These are phyloP conservation scores for Vigna radiata DNA, from an alignment of 306 rosid genomes.

Conservation along the genomic window DNA sequence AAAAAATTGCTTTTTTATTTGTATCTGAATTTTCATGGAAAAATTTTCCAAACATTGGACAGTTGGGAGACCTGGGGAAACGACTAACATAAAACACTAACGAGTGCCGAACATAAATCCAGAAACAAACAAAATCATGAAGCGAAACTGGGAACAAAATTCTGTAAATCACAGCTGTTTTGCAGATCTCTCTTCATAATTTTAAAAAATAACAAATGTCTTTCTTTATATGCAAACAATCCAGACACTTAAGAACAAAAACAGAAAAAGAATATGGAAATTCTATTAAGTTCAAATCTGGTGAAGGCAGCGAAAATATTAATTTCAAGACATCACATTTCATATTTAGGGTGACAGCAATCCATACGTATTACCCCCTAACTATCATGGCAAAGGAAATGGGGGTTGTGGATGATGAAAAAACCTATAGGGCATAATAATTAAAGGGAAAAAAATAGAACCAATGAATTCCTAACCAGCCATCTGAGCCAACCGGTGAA, in stretches of 20 bases:
- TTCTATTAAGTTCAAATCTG: constrained; percentile 33
- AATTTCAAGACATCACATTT: constrained; percentile 47
- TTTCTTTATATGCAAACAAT: constrained; percentile 34
- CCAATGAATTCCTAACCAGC: constrained; percentile 65
- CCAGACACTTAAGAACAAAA: constrained; percentile 15
- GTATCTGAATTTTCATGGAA: no score
- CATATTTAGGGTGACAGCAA: constrained; percentile 37
- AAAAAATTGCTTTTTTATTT: no score
- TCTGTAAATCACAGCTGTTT: neutral
- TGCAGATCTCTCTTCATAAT: neutral
- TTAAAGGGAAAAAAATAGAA: constrained; percentile 1
- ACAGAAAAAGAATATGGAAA: constrained; percentile 39
- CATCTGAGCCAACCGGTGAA: constrained; percentile 86
- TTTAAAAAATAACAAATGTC: constrained; percentile 18
- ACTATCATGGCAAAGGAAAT: constrained; percentile 24
- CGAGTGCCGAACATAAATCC: no score
- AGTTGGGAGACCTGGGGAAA: no score
- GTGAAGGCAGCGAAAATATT: constrained; percentile 45
- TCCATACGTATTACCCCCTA: constrained; percentile 46
- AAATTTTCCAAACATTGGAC: no score
- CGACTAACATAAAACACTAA: no score
- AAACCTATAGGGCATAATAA: constrained; percentile 23
- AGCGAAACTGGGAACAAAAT: neutral
- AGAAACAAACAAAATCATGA: no score
- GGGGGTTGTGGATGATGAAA: constrained; percentile 45